These are phyloP conservation scores for Sphaerostilbella broomeana DNA, from an alignment of 2,329 filamentous ascomycete species.

Conservation along the genomic window DNA sequence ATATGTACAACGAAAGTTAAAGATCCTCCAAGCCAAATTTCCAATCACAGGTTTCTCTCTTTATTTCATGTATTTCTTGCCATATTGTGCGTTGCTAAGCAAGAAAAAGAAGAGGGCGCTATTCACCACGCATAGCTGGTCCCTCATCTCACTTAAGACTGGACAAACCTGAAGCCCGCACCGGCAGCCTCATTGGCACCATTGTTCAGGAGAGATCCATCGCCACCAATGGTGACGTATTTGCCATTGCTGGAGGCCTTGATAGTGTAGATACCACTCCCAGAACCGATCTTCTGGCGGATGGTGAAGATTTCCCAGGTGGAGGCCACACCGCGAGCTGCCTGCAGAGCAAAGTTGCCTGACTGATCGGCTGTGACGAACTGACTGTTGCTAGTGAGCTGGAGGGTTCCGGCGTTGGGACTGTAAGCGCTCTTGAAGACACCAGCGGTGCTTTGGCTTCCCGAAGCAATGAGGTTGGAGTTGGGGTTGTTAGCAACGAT, in stretches of 20 bases:
- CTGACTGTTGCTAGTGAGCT: slow-evolving; percentile 12
- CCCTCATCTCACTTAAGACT: not conserved
- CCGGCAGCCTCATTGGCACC: slow-evolving; percentile 14
- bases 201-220: slow-evolving; percentile 19
- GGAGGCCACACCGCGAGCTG: slow-evolving; percentile 14
- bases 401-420: slow-evolving; percentile 17
- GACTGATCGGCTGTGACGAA: slow-evolving; percentile 19
- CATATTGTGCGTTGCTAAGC: too few species aligned
- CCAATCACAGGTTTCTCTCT: too few species aligned
- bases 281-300: slow-evolving; percentile 17
- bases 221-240: slow-evolving; percentile 16
- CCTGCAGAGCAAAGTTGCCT: slow-evolving; percentile 15
- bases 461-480: slow-evolving; percentile 17
- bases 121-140: too few species aligned
- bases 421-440: slow-evolving; percentile 18
- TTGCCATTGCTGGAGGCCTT: slow-evolving; percentile 19
- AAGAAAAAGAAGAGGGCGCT: too few species aligned
- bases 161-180: slow-evolving; percentile 14
- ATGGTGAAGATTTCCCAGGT: slow-evolving; percentile 19
- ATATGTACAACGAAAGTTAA: too few species aligned
- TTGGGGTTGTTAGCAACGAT: slow-evolving; percentile 14
- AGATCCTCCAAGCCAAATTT: too few species aligned
- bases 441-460: slow-evolving; percentile 10
- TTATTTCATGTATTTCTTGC: too few species aligned
- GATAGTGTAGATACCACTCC: slow-evolving; percentile 18